Evolutionary conservation across 352 stramenopile genomes (phyloP).

Genomic region (Phytophthora vignae): DNA sequence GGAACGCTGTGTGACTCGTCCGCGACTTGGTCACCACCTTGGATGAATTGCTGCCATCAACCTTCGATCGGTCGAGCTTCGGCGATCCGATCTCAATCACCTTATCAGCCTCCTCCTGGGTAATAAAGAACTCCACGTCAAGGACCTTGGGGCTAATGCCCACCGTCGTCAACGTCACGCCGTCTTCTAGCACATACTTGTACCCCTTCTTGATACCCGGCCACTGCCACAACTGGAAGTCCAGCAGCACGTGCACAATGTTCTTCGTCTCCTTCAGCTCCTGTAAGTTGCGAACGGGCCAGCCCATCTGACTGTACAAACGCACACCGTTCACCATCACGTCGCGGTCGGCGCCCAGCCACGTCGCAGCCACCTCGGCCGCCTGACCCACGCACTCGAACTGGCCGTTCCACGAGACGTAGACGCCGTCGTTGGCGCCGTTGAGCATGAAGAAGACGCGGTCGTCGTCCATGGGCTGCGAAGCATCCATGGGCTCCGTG

Average conservation of each 20-base stretch:
- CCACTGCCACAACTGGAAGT: conserved; percentile 89
- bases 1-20: conserved; percentile 86
- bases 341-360: conserved; percentile 75
- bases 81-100: conserved; percentile 63
- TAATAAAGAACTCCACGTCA: conserved; percentile 76
- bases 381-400: conserved; percentile 64
- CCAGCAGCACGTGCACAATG: conserved; percentile 80
- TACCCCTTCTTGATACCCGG: conserved; percentile 83
- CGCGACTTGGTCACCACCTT: conserved; percentile 65
- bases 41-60: conserved; percentile 71
- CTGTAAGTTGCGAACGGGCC: conserved; percentile 52
- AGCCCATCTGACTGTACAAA: conserved; percentile 76
- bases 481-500: conserved; percentile 63
- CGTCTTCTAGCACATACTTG: conserved; percentile 79
- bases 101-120: conserved; percentile 59
- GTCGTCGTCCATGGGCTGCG: conserved; percentile 39
- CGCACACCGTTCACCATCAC: conserved; percentile 75
- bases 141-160: conserved; percentile 77
- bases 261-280: conserved; percentile 64
- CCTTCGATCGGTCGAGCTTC: conserved; percentile 68
- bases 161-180: conserved; percentile 75
- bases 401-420: conserved; percentile 81
- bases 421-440: conserved; percentile 79
- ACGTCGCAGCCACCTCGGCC: conserved; percentile 53
- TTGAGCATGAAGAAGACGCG: conserved; percentile 89